Evolutionary conservation across 192 early-diverging fungal genomes (phyloP), one percentile per base, ranked within the genome.

Genomic region (Neocallimastix lanati): DNA sequence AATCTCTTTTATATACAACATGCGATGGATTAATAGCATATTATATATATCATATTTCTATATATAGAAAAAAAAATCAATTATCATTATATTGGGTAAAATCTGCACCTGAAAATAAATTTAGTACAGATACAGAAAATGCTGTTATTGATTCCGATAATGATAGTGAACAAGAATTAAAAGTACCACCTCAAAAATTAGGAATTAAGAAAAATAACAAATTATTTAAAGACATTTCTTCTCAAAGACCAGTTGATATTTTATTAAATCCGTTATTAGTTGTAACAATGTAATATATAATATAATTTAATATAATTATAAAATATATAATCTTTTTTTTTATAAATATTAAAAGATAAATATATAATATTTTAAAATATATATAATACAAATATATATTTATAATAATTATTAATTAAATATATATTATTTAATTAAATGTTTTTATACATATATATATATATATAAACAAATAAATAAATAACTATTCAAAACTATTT

Each of bases 1-100:
- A 28, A 28, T 76, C 80, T 18, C 18, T 80, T 67, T 0, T 80
- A 16, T 80, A 77, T 29, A 29, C 80, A 11, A 12, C n/a, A 6
- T 29, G 77, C 18, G 80, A 80, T 78, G 80, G 77, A 18, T 28
- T 80, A 18, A 78, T 78, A n/a, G 36, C 80, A 5, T 30, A 78
- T 76, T 76, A 76, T 76, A 13, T 80, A 18, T 28, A 78, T 27
- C 0, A 35, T 18, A 35, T 80, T 21, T 76, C 35, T 18, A 16
- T 76, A 28, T 28, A 28, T 78, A 76, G 80, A 77, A 78, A 78
- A n/a, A 2, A 40, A 29, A 40, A 40, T 38, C 29, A 76, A 28
- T 79, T 40, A 28, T 40, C 28, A 12, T 40, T 76, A 38, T 29
- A 28, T 12, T 40, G 77, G 37, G 77, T 36, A 27, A 33, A 78